Evolutionary conservation across 1,284 basidiomycete species (phyloP).

Genomic region (Boletus semigastroideus): DNA sequence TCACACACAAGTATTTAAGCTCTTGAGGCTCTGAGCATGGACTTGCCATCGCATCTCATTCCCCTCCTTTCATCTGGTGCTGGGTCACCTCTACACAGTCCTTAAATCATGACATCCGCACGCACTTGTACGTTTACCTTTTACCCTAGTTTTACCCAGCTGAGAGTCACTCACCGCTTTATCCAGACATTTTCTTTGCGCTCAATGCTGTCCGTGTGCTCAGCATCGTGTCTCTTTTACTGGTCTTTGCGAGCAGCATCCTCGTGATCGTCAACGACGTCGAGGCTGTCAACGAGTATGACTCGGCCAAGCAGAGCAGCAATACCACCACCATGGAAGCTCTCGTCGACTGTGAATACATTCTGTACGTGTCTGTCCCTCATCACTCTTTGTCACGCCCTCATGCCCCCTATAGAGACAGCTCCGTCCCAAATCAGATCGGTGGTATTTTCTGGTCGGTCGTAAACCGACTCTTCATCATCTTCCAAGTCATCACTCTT

Average conservation of each 20-base stretch:
- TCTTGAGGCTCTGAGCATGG: neutral
- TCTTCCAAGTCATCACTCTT: conserved; percentile 78
- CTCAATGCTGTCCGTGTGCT: conserved; percentile 78
- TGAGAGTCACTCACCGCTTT: conserved; percentile 4
- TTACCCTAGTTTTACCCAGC: neutral
- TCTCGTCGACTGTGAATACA: conserved; percentile 70
- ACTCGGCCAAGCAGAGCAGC: conserved; percentile 41
- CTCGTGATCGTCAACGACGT: conserved; percentile 79
- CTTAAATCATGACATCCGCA: conserved; percentile 35
- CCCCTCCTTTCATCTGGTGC: conserved; percentile 24
- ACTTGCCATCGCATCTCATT: conserved; percentile 5
- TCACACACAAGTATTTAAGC: conserved; percentile 30
- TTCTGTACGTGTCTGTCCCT: conserved; percentile 54
- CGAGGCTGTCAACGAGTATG: conserved; percentile 69
- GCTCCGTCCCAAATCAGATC: conserved; percentile 86
- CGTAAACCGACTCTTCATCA: conserved; percentile 79
- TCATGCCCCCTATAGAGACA: conserved; percentile 46
- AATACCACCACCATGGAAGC: conserved; percentile 31
- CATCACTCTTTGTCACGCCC: conserved; percentile 5
- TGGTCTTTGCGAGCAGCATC: conserved; percentile 81
- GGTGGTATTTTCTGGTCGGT: conserved; percentile 89
- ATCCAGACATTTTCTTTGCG: conserved; percentile 70
- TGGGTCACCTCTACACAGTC: conserved; percentile 31
- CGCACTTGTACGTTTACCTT: conserved; percentile 38
- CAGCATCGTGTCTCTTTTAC: conserved; percentile 76